phyloP scores from a whole-genome alignment of 176 grass and related monocot genomes.

The Aegilops longissima region DNA sequence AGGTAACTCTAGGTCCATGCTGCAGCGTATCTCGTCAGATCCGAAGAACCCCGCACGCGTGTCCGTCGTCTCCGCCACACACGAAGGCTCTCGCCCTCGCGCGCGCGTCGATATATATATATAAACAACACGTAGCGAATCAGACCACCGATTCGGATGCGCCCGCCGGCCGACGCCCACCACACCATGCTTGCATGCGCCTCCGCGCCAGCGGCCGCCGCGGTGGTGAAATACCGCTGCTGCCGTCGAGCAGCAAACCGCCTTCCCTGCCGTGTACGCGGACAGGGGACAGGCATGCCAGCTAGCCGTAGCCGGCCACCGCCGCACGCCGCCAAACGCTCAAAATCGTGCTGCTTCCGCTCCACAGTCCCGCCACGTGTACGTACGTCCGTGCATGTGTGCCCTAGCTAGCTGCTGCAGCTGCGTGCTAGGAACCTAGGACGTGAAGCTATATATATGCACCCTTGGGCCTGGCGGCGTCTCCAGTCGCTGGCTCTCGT shows the following conservation, averaged over 20 bases:
- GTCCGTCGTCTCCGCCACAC: not conserved
- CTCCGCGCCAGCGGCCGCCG: no score
- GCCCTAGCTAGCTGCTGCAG: not conserved
- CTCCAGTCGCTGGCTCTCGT: not conserved
- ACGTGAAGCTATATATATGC: not conserved
- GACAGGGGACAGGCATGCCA: not conserved
- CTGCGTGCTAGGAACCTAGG: not conserved
- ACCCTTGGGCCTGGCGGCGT: not conserved
- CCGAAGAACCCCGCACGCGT: no score
- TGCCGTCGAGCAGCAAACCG: not conserved
- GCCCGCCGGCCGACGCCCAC: not conserved
- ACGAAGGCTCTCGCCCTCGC: not conserved
- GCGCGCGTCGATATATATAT: not conserved
- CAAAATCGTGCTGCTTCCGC: not conserved
- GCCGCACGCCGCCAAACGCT: not conserved
- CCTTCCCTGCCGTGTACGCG: not conserved
- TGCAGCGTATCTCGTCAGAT: no score
- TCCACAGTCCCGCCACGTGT: not conserved
- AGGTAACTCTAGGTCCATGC: no score
- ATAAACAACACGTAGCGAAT: not conserved
- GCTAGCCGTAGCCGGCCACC: not conserved
- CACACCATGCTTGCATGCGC: not conserved
- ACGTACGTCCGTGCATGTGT: not conserved
- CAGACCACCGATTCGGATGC: slow-evolving; percentile 22
- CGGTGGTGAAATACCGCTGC: not conserved